Conservation (phyloP, 2,329 filamentous ascomycete genomes). For the Metarhizium guizhouense region DNA sequence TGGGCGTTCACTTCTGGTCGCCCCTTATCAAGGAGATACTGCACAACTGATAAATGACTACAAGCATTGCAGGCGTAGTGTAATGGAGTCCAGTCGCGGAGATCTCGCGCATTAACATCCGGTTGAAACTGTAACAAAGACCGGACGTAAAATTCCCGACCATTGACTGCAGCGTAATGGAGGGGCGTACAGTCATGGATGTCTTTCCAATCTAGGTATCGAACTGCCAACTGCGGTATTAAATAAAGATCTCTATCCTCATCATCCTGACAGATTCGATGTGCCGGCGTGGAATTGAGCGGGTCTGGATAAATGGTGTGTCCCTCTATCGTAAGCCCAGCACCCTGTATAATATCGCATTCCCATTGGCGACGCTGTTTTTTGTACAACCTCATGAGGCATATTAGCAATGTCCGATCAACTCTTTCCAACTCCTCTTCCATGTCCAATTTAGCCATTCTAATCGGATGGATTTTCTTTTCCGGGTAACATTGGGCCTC, state of each 20-base stretch:
- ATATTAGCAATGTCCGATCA: background rate
- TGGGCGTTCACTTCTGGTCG: no score
- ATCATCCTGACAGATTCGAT: no score
- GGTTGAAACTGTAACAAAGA: background rate
- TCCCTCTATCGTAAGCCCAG: no score
- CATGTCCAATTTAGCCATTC: no score
- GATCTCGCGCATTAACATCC: background rate
- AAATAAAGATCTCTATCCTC: background rate
- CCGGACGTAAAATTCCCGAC: background rate
- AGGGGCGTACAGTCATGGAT: background rate
- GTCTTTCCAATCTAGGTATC: background rate
- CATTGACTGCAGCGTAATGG: background rate
- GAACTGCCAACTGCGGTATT: no score
- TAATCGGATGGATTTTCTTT: background rate
- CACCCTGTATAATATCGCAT: no score
- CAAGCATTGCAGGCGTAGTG: no score
- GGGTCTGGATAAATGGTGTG: no score
- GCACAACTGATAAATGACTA: no score
- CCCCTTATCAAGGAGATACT: no score
- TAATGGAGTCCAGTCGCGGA: background rate
- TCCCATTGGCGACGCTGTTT: background rate
- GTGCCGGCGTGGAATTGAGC: no score
- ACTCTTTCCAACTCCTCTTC: background rate
- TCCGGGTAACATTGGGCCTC: background rate
- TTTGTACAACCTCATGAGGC: background rate